Conservation (phyloP, 2,329 filamentous ascomycete species). For the Aspergillus sp. region DNA sequence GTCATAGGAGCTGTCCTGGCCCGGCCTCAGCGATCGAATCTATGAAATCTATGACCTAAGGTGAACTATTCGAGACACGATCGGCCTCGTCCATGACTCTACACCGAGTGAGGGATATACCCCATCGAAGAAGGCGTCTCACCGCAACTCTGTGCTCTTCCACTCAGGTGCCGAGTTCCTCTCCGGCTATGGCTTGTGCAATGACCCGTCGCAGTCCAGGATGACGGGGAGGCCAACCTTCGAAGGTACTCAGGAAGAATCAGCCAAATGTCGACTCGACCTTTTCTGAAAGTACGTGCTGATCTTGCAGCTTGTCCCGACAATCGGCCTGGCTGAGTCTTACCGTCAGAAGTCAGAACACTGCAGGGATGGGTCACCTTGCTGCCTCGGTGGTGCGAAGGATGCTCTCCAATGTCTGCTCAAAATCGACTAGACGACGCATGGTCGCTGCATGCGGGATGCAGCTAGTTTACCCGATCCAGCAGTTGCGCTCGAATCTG, state of each 20-base stretch:
- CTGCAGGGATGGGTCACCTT: conserved; percentile 17
- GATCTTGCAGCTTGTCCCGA: conserved; percentile 14
- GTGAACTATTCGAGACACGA: background rate
- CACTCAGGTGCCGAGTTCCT: background rate
- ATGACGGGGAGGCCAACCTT: background rate
- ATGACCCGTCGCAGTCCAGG: background rate
- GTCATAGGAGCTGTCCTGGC: background rate
- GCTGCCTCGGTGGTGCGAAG: background rate
- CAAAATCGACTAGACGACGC: conserved; percentile 4
- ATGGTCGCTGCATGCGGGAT: conserved; percentile 5
- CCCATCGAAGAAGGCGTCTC: conserved; percentile 3
- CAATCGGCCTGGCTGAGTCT: conserved; percentile 10
- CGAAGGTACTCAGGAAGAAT: conserved; percentile 1
- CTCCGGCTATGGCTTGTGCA: background rate
- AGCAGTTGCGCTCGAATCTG: conserved; percentile 10
- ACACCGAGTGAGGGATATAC: background rate
- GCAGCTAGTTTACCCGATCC: conserved; percentile 16
- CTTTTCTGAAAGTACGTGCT: conserved; percentile 12
- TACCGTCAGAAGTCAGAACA: conserved; percentile 11
- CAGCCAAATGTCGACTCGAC: background rate
- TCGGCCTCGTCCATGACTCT: background rate
- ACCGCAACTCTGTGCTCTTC: conserved; percentile 12
- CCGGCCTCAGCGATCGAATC: background rate
- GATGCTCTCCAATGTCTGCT: conserved; percentile 4
- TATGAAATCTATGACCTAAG: conserved; percentile 3